Percentiles rank a stretch among this genome's conserved stretches.
These are phyloP conservation scores for Kodamaea suecica DNA, from an alignment of 1,139 yeast species.

Conservation along the genomic window DNA sequence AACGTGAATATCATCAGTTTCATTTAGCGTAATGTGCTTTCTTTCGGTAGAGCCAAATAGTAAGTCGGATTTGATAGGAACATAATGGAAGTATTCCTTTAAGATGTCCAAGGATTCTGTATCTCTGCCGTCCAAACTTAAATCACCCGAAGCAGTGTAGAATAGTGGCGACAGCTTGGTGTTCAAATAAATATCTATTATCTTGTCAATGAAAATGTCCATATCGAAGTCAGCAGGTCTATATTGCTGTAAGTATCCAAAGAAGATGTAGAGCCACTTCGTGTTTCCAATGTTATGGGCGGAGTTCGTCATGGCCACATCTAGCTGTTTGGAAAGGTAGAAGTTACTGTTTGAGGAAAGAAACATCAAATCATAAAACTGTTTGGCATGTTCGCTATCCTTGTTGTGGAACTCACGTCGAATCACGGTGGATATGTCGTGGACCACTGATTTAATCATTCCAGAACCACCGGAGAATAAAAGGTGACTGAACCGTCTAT, in stretches of 20 bases:
- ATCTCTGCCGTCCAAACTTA: conserved; percentile 13
- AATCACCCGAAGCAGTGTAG: conserved; percentile 9
- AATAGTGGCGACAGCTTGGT: conserved; percentile 16
- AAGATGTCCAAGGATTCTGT: conserved; percentile 14
- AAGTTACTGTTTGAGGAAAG: conserved; percentile 8
- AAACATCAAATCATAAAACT: conserved; percentile 24
- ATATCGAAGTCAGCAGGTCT: conserved; percentile 22
- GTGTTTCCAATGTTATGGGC: conserved; percentile 12
- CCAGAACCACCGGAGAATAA: conserved; percentile 37
- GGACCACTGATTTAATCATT: conserved; percentile 32
- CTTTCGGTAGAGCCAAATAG: conserved; percentile 19
- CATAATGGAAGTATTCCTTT: conserved; percentile 24
- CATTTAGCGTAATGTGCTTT: conserved; percentile 25
- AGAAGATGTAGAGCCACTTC: conserved; percentile 35
- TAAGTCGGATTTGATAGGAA: conserved; percentile 19
- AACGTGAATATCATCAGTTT: conserved; percentile 24
- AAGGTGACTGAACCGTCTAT: conserved; percentile 32
- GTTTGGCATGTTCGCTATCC: conserved; percentile 18
- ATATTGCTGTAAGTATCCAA: conserved; percentile 34
- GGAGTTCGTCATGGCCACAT: conserved; percentile 1
- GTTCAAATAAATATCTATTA: conserved; percentile 31
- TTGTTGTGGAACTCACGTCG: conserved; percentile 25
- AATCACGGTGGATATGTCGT: conserved; percentile 37
- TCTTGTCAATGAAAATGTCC: conserved; percentile 29
- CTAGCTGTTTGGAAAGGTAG: conserved; percentile 1